phyloP scores from a whole-genome alignment of 805 yeast species.

The Ogataea corticis region DNA sequence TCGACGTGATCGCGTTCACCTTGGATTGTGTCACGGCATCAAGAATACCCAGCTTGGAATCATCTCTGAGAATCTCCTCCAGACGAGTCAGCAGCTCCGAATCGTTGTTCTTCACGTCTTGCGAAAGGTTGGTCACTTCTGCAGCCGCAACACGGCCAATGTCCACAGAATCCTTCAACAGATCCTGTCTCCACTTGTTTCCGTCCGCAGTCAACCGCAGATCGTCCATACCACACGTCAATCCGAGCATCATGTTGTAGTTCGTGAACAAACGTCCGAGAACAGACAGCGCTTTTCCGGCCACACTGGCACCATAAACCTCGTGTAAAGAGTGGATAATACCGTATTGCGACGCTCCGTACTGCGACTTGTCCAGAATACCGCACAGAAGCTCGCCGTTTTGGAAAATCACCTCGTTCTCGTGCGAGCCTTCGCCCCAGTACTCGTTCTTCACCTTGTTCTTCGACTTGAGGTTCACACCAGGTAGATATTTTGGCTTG shows the following conservation, averaged over 20 bases:
- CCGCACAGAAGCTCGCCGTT: slow-evolving; percentile 90
- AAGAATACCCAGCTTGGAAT: slow-evolving; percentile 83
- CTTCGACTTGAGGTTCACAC: slow-evolving; percentile 77
- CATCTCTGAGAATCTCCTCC: slow-evolving; percentile 94
- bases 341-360: slow-evolving; percentile 97
- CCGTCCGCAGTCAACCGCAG: slow-evolving; percentile 89
- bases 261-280: slow-evolving; percentile 93
- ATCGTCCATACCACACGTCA: slow-evolving; percentile 99
- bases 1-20: slow-evolving; percentile 90
- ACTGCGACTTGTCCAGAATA: slow-evolving; percentile 95
- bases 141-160: slow-evolving; percentile 91
- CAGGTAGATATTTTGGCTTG: slow-evolving; percentile 85
- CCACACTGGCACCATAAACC: slow-evolving; percentile 87
- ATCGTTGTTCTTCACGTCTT: slow-evolving; percentile 47
- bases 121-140: slow-evolving; percentile 85
- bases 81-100: slow-evolving; percentile 82
- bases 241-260: slow-evolving; percentile 87
- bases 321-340: slow-evolving; percentile 95
- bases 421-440: slow-evolving; percentile 86
- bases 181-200: slow-evolving; percentile 82
- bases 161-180: slow-evolving; percentile 72
- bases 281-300: slow-evolving; percentile 89
- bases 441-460: slow-evolving; percentile 93
- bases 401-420: slow-evolving; percentile 81
- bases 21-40: slow-evolving; percentile 95